Evolutionary conservation across 495 filamentous ascomycete species (phyloP), one percentile per base, ranked within the genome.

Genomic region (Daldinia childiae): DNA sequence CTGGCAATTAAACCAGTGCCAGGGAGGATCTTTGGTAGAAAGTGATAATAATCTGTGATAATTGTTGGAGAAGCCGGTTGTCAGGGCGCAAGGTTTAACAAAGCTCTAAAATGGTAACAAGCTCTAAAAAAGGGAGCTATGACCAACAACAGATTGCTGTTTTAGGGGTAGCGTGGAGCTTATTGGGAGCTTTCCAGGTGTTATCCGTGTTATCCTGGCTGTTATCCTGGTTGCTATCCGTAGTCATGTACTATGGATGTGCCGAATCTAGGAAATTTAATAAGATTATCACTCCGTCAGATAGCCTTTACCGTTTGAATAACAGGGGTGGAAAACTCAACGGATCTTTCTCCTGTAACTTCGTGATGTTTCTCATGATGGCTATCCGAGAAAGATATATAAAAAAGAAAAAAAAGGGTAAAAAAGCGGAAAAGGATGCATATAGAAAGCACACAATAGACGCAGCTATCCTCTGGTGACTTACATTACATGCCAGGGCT

Each of bases 101-200:
- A 36, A 58, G 64, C 59, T 64, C 64, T 36, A 26, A 62, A 60
- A 45, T 14, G 2, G 34, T 36, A 36, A 36, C 12, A 36, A 36
- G 34, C 11, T 36, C 34, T 36, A 36, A 36, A 36, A 36, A 36
- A 36, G 12, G 12, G 70, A 73, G 72, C 69, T 75, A 75, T 69
- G 75, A 62, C 75, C 75, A 77, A 69, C 64, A 77, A 77, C 69
- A 77, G 60, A 68, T 34, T 77, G 29, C 75, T 70, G 30, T 67
- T 75, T 52, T 62, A 39, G 75, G 75, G 43, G 69, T 72, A 70
- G 72, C 43, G 72, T 45, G 19, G 12, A 30, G 15, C 51, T 39
- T 71, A 66, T 60, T 56, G 30, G 66, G 32, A 55, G 55, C 51
- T 34, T 30, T 64, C 30, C 43, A 17, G 38, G 38, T 19, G 12